Percentiles rank a stretch among this genome's conserved stretches.
phyloP scores from a whole-genome alignment of 2,329 filamentous ascomycete genomes.

The Sphaerostilbella broomeana region DNA sequence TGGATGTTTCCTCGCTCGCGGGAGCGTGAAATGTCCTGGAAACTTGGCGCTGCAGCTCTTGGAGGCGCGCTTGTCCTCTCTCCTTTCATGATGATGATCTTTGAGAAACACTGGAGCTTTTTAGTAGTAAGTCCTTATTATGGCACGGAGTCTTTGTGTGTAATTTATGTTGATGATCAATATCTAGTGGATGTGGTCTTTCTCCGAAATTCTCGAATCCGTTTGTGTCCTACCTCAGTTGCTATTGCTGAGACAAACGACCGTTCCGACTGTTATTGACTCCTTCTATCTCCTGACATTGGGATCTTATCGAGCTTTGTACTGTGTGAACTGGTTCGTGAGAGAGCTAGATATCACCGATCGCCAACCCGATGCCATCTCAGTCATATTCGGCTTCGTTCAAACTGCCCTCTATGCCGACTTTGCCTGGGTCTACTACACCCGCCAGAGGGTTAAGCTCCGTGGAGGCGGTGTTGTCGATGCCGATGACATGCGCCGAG shows the following conservation, averaged over 20 bases:
- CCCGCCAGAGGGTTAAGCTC: constrained; percentile 87
- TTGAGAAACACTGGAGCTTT: constrained; percentile 48
- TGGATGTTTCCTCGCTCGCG: constrained; percentile 79
- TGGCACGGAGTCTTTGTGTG: not conserved
- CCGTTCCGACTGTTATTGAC: constrained; percentile 89
- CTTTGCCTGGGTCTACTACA: constrained; percentile 96
- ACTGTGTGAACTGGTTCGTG: constrained; percentile 86
- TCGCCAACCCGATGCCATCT: constrained; percentile 58
- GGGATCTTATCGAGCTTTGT: constrained; percentile 80
- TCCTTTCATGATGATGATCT: constrained; percentile 66
- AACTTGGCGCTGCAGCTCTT: constrained; percentile 66
- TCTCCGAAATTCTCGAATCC: constrained; percentile 88
- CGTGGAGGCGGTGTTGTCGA: constrained; percentile 81
- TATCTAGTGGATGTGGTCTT: constrained; percentile 82
- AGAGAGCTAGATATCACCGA: constrained; percentile 55
- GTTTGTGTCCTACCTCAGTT: constrained; percentile 87
- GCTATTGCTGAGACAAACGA: constrained; percentile 86
- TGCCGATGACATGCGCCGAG: constrained; percentile 76
- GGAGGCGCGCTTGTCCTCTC: constrained; percentile 59
- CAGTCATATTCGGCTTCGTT: constrained; percentile 78
- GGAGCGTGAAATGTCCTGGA: constrained; percentile 91
- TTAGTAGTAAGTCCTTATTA: constrained; percentile 36
- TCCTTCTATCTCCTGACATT: constrained; percentile 90
- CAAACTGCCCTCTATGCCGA: constrained; percentile 88
- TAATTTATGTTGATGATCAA: constrained; percentile 10